A percentile compares a stretch with the other conserved stretches of the same genome.
Conservation (phyloP, 345 rosid genomes). For the Chamaenerion angustifolium region DNA sequence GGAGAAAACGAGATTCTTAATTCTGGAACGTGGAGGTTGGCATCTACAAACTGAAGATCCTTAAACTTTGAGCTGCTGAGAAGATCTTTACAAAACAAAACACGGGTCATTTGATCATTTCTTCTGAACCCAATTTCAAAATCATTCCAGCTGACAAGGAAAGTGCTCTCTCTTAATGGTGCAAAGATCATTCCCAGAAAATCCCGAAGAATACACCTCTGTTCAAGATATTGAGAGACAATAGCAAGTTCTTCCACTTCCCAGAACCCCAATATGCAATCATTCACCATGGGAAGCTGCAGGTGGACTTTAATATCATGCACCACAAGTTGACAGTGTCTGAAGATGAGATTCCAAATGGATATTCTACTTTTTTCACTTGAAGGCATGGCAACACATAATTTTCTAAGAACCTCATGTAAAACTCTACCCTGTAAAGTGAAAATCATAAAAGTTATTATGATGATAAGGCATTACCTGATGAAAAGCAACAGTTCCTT, state of each 20-base stretch:
- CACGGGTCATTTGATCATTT: slow-evolving; percentile 18
- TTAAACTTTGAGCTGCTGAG: slow-evolving; percentile 22
- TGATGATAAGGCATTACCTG: neutral
- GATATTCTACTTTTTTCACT: slow-evolving; percentile 32
- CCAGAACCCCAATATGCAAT: slow-evolving; percentile 23
- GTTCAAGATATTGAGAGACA: slow-evolving; percentile 37
- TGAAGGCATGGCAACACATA: slow-evolving; percentile 22
- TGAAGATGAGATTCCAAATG: slow-evolving; percentile 45
- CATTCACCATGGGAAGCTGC: slow-evolving; percentile 31
- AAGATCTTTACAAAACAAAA: slow-evolving; percentile 27
- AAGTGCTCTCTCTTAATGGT: slow-evolving; percentile 36
- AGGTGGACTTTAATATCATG: slow-evolving; percentile 28
- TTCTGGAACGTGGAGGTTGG: slow-evolving; percentile 36
- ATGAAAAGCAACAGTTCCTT: too few species aligned
- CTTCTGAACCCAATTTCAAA: slow-evolving; percentile 44
- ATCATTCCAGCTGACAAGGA: slow-evolving; percentile 31
- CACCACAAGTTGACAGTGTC: slow-evolving; percentile 42
- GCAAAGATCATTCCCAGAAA: slow-evolving; percentile 30
- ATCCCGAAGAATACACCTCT: slow-evolving; percentile 40
- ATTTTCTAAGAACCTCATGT: slow-evolving; percentile 48
- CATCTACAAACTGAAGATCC: slow-evolving; percentile 38
- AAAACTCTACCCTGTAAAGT: slow-evolving; percentile 61
- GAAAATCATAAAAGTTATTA: slow-evolving; percentile 7
- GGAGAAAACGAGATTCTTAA: slow-evolving; percentile 41
- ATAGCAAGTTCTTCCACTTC: slow-evolving; percentile 40